Base-by-base conservation (phyloP, 2,329 filamentous ascomycete genomes). In the Aaosphaeria pasadenensis region DNA sequence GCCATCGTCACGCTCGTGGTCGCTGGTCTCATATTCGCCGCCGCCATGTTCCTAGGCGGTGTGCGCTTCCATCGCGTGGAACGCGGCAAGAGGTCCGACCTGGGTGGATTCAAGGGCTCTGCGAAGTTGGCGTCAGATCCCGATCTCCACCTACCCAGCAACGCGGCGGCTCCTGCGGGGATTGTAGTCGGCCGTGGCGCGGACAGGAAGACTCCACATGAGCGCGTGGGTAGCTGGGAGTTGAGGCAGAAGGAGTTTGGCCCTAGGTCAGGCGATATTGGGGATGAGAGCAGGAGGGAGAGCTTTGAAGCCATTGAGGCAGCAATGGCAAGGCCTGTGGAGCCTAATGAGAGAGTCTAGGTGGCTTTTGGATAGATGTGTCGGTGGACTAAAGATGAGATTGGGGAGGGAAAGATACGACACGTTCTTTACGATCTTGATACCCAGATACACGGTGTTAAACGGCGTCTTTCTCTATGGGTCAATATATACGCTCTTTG, bases 151-250 rank as follows among this genome's bases (percentile, higher is more conserved):
- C 66, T 79, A 13, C 63, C 73, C 1, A 74, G 73, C 43, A 73
- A 74, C 46, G 73, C 67, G 1, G 71, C 57, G 7, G 60, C 58
- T 45, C 63, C 62, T n/a, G 64, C 63, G 11, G 33, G 33, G 2
- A 56, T 63, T 51, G 44, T 66, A 54, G 33, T 36, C 9, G 7
- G n/a, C n/a, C 9, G 9, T 9, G 33, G 33, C 9, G 11, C 5
- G 55, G 53, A 45, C 11, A 52, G 51, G 17, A 56, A 62, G 17
- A 60, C 59, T 33, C 72, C 73, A 1, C 75, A 82, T 59, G 80
- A 82, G 64, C 67, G 80, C 39, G 69, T 77, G 13, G 80, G 78
- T 1, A 83, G 80, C 50, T 84, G 81, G 81, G 81, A 83, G 59
- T 62, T 83, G 64, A 50, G 60, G 36, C 71, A 72, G 45, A 67